A percentile compares a stretch with the other conserved stretches of the same genome.
Evolutionary conservation across 177 flowering plant species (phyloP).

Genomic region (Telopea speciosissima): DNA sequence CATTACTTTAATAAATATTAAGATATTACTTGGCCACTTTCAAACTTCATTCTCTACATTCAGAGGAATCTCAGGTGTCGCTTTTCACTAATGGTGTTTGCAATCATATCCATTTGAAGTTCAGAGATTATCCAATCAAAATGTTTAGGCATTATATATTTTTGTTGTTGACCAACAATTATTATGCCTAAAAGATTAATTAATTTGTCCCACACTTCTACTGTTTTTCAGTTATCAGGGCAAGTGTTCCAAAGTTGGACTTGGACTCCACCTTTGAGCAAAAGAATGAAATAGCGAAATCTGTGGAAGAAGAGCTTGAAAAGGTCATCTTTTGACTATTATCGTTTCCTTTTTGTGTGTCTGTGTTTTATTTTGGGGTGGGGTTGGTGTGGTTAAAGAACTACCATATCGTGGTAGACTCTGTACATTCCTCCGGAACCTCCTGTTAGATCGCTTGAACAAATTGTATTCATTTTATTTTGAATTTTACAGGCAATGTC

Average conservation of each 20-base stretch:
- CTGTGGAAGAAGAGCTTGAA: constrained; percentile 55
- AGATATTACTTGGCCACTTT: background rate
- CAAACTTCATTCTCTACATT: background rate
- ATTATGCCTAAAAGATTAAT: background rate
- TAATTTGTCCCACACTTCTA: background rate
- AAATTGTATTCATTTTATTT: background rate
- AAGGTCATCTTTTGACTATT: constrained; percentile 28
- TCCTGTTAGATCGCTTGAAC: too few relatives aligned
- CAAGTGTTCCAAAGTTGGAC: constrained; percentile 55
- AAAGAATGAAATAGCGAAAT: constrained; percentile 59
- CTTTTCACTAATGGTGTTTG: background rate
- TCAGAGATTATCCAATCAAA: background rate
- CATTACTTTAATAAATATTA: too few relatives aligned
- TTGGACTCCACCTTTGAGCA: constrained; percentile 58
- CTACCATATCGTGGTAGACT: too few relatives aligned
- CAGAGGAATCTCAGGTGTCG: background rate
- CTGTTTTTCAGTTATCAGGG: constrained; percentile 44
- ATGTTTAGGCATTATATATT: constrained; percentile 6
- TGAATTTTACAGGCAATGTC: constrained; percentile 56
- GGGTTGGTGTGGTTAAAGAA: too few relatives aligned
- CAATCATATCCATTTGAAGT: background rate
- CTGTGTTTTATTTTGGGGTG: too few relatives aligned
- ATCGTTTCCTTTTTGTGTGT: too few relatives aligned
- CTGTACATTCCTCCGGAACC: background rate
- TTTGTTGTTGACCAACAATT: background rate